A percentile compares a stretch with the other conserved stretches of the same genome.
These are phyloP conservation scores for Lipomyces starkeyi DNA, from an alignment of 805 yeast species.

Conservation along the genomic window DNA sequence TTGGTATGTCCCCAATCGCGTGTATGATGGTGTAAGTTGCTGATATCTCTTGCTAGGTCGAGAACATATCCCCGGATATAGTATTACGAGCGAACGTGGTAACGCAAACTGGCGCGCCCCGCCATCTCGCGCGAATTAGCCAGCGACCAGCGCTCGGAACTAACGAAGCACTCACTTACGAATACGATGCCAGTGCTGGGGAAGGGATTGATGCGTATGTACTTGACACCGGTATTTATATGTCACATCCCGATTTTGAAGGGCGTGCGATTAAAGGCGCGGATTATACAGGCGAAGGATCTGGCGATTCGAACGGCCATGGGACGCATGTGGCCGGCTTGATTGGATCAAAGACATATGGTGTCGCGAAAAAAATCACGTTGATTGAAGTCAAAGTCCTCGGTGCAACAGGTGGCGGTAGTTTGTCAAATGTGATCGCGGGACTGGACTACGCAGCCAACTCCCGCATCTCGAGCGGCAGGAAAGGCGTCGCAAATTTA, in stretches of 20 bases:
- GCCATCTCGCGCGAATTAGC: conserved; percentile 49
- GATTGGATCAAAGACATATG: conserved; percentile 77
- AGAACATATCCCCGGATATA: conserved; percentile 72
- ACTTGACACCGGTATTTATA: conserved; percentile 76
- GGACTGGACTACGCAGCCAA: conserved; percentile 49
- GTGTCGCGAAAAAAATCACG: conserved; percentile 75
- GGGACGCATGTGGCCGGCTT: conserved; percentile 97
- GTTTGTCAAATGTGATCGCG: conserved; percentile 47
- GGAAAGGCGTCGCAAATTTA: conserved; percentile 72
- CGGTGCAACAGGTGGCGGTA: conserved; percentile 71
- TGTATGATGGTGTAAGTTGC: background rate
- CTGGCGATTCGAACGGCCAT: conserved; percentile 82
- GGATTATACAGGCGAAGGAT: conserved; percentile 55
- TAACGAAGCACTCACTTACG: conserved; percentile 50
- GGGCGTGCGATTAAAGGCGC: conserved; percentile 52
- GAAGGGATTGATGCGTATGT: conserved; percentile 71
- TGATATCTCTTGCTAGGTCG: conserved; percentile 48
- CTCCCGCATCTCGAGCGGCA: conserved; percentile 40
- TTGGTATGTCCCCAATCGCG: conserved; percentile 35
- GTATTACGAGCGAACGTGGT: conserved; percentile 56
- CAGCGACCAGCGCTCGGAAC: conserved; percentile 43
- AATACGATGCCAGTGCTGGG: conserved; percentile 52
- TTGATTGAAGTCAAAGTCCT: conserved; percentile 79
- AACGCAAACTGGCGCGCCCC: conserved; percentile 58
- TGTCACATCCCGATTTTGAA: conserved; percentile 54